These are phyloP conservation scores for Plasmodium cynomolgi DNA, from an alignment of 169 alveolate species.

Conservation along the genomic window DNA sequence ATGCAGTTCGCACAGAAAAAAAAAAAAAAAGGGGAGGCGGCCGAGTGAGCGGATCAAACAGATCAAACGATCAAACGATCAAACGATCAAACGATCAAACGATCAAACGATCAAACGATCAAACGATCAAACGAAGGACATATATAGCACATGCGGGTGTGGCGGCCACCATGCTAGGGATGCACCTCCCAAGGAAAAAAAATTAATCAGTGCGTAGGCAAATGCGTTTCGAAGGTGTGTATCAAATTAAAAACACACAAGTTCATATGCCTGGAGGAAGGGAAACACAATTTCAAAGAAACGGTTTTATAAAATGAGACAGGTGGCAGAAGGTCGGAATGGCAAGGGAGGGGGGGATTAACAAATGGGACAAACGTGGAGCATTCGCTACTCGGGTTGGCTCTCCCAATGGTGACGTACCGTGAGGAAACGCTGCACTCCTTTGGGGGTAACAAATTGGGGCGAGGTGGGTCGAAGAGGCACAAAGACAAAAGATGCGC, in stretches of 20 bases:
- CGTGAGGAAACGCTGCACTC: background rate
- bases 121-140: background rate
- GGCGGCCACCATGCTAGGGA: background rate
- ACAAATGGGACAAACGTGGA: background rate
- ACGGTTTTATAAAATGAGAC: background rate
- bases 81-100: no score
- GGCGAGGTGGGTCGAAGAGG: background rate
- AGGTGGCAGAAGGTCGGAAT: background rate
- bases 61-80: no score
- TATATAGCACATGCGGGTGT: background rate
- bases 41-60: background rate
- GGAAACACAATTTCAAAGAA: background rate
- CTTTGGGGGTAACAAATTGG: background rate
- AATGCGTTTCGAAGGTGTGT: background rate
- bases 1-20: background rate
- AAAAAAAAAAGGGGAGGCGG: background rate
- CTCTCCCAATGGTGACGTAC: background rate
- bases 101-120: no score
- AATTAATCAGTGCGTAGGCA: background rate
- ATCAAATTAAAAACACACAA: background rate
- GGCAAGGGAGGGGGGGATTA: background rate
- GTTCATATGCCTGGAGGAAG: background rate
- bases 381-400: background rate
- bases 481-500: background rate
- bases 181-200: background rate